These are phyloP conservation scores for Onygenales sp. DNA, from an alignment of 2,329 filamentous ascomycete genomes.

Conservation along the genomic window DNA sequence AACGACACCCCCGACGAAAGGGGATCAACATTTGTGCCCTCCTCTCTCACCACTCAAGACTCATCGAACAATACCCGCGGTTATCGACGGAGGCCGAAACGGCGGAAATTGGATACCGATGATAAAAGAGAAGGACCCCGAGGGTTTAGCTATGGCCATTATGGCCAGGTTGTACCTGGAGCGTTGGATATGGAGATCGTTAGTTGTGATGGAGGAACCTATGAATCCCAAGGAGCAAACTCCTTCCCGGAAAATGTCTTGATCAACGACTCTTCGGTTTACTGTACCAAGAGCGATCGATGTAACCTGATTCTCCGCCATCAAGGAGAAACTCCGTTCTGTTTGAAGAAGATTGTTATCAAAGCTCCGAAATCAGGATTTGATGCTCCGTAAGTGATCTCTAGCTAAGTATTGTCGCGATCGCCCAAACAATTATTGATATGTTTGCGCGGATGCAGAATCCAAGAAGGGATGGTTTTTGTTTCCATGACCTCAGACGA, in stretches of 20 bases:
- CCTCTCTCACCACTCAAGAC: slow-evolving; percentile 10
- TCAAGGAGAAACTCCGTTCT: slow-evolving; percentile 70
- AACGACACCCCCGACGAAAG: slow-evolving; percentile 17
- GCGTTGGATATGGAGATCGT: slow-evolving; percentile 76
- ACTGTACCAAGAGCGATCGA: slow-evolving; percentile 77
- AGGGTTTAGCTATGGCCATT: slow-evolving; percentile 71
- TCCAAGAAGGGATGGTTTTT: slow-evolving; percentile 88
- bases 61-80: slow-evolving; percentile 15
- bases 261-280: slow-evolving; percentile 71
- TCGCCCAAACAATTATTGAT: background rate
- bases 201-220: slow-evolving; percentile 75
- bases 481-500: slow-evolving; percentile 77
- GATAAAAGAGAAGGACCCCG: slow-evolving; percentile 36
- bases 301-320: slow-evolving; percentile 84
- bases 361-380: slow-evolving; percentile 68
- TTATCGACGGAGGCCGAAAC: slow-evolving; percentile 48
- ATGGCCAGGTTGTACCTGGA: slow-evolving; percentile 78
- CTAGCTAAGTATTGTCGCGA: background rate
- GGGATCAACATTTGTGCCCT: background rate
- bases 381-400: slow-evolving; percentile 66
- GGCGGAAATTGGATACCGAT: slow-evolving; percentile 61
- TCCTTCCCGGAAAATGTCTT: slow-evolving; percentile 75
- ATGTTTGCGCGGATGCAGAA: slow-evolving; percentile 38
- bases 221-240: slow-evolving; percentile 42
- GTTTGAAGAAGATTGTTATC: slow-evolving; percentile 75